These are phyloP conservation scores for Vitis hybrid DNA, from an alignment of 177 flowering plant genomes.

Conservation along the genomic window DNA sequence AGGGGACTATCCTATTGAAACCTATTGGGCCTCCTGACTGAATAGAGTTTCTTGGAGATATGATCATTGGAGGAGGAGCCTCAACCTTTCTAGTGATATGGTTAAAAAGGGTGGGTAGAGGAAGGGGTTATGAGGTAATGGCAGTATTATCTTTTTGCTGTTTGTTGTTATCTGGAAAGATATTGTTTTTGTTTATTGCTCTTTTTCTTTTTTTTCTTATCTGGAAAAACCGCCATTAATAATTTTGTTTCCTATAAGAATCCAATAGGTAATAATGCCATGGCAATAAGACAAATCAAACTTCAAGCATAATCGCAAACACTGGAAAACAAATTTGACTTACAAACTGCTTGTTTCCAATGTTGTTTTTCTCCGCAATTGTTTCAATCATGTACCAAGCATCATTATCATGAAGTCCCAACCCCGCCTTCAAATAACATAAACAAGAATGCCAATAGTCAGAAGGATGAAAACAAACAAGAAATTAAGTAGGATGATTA, in stretches of 20 bases:
- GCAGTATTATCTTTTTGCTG: too few relatives aligned
- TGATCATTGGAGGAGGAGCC: too few relatives aligned
- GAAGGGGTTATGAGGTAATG: too few relatives aligned
- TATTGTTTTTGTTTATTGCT: too few relatives aligned
- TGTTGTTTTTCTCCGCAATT: conserved; percentile 82
- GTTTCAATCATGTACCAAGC: conserved; percentile 95
- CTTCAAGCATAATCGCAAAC: neutral
- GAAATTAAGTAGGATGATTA: neutral
- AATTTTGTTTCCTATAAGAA: neutral
- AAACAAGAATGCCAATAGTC: conserved; percentile 10
- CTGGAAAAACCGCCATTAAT: too few relatives aligned
- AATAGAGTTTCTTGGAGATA: too few relatives aligned
- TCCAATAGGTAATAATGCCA: neutral
- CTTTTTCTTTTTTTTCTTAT: too few relatives aligned
- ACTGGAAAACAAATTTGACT: conserved; percentile 24
- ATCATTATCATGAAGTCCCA: conserved; percentile 90
- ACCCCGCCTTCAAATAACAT: conserved; percentile 67
- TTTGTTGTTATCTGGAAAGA: too few relatives aligned
- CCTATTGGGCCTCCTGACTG: too few relatives aligned
- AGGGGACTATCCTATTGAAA: too few relatives aligned
- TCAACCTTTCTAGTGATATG: too few relatives aligned
- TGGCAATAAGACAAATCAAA: neutral
- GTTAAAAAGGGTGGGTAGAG: too few relatives aligned
- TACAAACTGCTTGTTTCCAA: conserved; percentile 82
- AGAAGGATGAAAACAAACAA: neutral